These are phyloP conservation scores for Echium plantagineum DNA, from an alignment of 257 asterid species.

Conservation along the genomic window DNA sequence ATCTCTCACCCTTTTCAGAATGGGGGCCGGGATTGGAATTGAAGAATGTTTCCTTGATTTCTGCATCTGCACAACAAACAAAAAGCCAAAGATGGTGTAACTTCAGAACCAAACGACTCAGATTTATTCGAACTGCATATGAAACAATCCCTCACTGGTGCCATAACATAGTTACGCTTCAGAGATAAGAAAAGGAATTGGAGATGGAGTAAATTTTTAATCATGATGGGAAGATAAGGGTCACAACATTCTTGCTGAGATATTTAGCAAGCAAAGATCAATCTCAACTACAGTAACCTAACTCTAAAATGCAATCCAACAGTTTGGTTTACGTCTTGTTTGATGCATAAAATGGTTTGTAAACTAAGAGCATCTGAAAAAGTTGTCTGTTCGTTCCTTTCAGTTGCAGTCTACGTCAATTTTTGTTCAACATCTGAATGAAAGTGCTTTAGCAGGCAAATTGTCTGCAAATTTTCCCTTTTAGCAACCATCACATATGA, in stretches of 20 bases:
- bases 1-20: constrained; percentile 75
- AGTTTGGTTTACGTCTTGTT: neutral
- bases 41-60: constrained; percentile 58
- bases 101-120: neutral
- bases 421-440: no score
- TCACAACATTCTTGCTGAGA: neutral
- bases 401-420: no score
- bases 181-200: neutral
- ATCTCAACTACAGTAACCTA: no score
- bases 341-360: no score
- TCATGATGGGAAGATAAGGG: neutral
- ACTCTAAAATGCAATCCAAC: neutral
- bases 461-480: no score
- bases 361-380: no score
- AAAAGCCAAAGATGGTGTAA: neutral
- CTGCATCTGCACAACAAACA: constrained; percentile 33
- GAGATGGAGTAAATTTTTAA: neutral
- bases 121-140: neutral
- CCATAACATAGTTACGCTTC: neutral
- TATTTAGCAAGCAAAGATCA: neutral
- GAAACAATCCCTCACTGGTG: neutral
- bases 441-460: no score
- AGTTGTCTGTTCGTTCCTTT: no score
- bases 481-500: no score
- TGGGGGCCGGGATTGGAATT: constrained; percentile 61